These are phyloP conservation scores for Pichia paraexigua DNA, from an alignment of 805 yeast species.

Conservation along the genomic window DNA sequence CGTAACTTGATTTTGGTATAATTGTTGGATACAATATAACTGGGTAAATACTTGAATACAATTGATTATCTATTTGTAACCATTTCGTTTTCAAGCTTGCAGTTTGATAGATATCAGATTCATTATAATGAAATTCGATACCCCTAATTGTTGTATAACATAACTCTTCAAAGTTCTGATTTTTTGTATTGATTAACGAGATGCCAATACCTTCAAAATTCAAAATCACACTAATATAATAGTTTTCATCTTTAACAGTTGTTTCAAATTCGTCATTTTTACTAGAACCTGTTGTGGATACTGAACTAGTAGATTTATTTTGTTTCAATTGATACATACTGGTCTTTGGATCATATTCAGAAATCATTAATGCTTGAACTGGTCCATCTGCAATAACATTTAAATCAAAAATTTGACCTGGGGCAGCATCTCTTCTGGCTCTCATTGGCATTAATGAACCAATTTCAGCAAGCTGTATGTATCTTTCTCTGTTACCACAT, in stretches of 20 bases:
- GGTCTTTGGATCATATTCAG: constrained; percentile 70
- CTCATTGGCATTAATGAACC: constrained; percentile 87
- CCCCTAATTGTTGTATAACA: constrained; percentile 81
- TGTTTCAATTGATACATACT: constrained; percentile 60
- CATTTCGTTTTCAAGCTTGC: constrained; percentile 78
- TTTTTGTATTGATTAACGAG: constrained; percentile 60
- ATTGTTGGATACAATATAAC: constrained; percentile 85
- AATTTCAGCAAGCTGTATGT: constrained; percentile 82
- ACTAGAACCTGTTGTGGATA: constrained; percentile 2
- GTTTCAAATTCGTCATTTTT: constrained; percentile 45
- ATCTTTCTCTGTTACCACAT: constrained; percentile 65
- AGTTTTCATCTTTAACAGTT: constrained; percentile 44
- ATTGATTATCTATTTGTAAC: constrained; percentile 90
- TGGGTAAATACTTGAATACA: constrained; percentile 83
- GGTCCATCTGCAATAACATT: constrained; percentile 97
- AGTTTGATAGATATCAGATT: constrained; percentile 78
- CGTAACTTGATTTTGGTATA: constrained; percentile 74
- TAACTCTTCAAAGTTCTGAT: constrained; percentile 54
- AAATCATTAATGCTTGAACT: constrained; percentile 75
- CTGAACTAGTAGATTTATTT: constrained; percentile 26
- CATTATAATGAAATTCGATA: constrained; percentile 69
- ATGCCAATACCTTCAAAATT: constrained; percentile 81
- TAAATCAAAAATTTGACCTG: constrained; percentile 56
- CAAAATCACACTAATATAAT: constrained; percentile 45
- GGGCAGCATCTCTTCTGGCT: constrained; percentile 24